Evolutionary conservation across 2,329 filamentous ascomycete genomes (phyloP).

Genomic region (Aspergillus fischeri): DNA sequence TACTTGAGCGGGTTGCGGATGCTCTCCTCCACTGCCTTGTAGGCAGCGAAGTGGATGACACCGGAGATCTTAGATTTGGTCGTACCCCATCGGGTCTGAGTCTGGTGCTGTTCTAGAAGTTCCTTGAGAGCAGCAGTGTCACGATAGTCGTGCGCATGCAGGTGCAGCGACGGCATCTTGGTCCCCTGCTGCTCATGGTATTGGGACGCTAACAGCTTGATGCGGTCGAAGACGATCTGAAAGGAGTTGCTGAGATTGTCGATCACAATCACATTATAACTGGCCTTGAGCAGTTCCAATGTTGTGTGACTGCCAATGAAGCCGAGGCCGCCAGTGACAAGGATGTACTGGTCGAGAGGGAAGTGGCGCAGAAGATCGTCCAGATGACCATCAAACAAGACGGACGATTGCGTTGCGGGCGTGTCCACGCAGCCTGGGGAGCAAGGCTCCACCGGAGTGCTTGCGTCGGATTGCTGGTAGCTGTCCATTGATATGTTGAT

Average conservation of each 20-base stretch:
- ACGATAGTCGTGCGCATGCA: conserved; percentile 49
- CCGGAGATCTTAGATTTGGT: conserved; percentile 52
- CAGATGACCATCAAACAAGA: conserved; percentile 44
- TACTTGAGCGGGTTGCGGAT: conserved; percentile 59
- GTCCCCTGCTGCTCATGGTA: conserved; percentile 37
- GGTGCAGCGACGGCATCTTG: conserved; percentile 42
- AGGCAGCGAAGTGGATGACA: conserved; percentile 67
- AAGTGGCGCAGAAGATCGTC: conserved; percentile 40
- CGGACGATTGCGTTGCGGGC: conserved; percentile 44
- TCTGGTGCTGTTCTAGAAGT: conserved; percentile 42
- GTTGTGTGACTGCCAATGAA: conserved; percentile 44
- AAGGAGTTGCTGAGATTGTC: conserved; percentile 41
- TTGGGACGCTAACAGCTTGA: conserved; percentile 29
- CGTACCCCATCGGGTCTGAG: conserved; percentile 29
- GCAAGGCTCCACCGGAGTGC: conserved; percentile 27
- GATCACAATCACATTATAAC: conserved; percentile 40
- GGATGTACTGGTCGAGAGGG: conserved; percentile 39
- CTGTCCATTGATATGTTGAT: conserved; percentile 24
- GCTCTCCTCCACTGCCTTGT: conserved; percentile 63
- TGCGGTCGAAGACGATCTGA: conserved; percentile 32
- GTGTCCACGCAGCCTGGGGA: conserved; percentile 33
- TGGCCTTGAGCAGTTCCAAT: conserved; percentile 38
- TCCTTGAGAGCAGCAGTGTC: conserved; percentile 39
- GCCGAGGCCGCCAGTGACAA: conserved; percentile 40
- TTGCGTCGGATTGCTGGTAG: conserved; percentile 25